Evolutionary conservation across 164 flowering plant genomes (phyloP).

Genomic region (Litsea cubeba): DNA sequence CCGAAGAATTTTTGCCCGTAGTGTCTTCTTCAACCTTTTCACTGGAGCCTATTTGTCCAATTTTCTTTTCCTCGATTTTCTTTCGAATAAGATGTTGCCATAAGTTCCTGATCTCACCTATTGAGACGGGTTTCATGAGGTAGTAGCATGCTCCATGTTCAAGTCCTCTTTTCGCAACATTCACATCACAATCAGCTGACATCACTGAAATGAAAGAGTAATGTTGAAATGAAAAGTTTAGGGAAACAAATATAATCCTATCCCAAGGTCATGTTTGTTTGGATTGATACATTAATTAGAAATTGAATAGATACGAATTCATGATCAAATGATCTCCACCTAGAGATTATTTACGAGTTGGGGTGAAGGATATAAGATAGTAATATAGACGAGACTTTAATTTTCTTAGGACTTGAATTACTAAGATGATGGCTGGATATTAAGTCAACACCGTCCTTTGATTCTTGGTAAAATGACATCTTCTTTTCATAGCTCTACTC

Average conservation of each 20-base stretch:
- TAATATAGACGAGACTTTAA: too few relatives aligned
- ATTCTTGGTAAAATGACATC: too few relatives aligned
- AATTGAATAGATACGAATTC: too few relatives aligned
- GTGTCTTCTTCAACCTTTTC: neutral
- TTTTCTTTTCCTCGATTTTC: conserved; percentile 62
- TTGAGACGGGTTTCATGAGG: conserved; percentile 81
- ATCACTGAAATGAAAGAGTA: conserved; percentile 54
- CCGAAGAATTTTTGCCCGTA: neutral
- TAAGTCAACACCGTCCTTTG: too few relatives aligned
- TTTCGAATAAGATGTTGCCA: conserved; percentile 93
- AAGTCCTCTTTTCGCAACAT: conserved; percentile 87
- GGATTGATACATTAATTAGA: too few relatives aligned
- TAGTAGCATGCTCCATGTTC: conserved; percentile 96
- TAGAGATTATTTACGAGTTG: too few relatives aligned
- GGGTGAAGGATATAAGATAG: too few relatives aligned
- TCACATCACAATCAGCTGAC: conserved; percentile 93
- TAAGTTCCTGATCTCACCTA: conserved; percentile 84
- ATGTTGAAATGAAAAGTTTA: neutral
- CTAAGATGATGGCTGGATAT: too few relatives aligned
- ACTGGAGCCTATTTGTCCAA: conserved; percentile 22
- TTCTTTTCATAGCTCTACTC: too few relatives aligned
- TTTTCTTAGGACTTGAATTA: too few relatives aligned
- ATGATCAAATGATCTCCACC: too few relatives aligned
- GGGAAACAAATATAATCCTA: neutral
- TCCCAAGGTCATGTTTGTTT: neutral